A percentile compares a stretch with the other conserved stretches of the same genome.
Evolutionary conservation across 148 eudicot species (phyloP).

Genomic region (Cornus controversa): DNA sequence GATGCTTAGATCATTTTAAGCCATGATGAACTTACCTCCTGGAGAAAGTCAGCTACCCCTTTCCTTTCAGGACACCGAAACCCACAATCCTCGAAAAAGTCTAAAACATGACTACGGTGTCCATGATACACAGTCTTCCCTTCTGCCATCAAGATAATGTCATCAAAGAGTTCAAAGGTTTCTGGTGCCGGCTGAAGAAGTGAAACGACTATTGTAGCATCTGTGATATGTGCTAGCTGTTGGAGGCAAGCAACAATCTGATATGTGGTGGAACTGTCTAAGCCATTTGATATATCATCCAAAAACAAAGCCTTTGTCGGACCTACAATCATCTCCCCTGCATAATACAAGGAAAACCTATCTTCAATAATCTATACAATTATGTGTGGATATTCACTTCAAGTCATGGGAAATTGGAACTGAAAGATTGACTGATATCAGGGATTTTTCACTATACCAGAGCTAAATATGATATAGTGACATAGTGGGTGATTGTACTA

Average conservation of each 20-base stretch:
- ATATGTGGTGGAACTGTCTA: conserved; percentile 87
- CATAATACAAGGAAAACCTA: conserved; percentile 4
- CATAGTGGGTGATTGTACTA: neutral
- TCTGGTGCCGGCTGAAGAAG: conserved; percentile 97
- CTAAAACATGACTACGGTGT: conserved; percentile 43
- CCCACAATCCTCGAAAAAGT: conserved; percentile 66
- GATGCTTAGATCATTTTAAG: no score
- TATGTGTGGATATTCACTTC: neutral
- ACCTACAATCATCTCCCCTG: conserved; percentile 96
- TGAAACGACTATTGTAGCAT: conserved; percentile 63
- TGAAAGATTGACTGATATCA: neutral
- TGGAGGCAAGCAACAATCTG: conserved; percentile 69
- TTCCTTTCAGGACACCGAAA: conserved; percentile 79
- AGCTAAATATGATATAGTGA: neutral
- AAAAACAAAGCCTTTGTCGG: conserved; percentile 70
- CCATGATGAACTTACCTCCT: conserved; percentile 51
- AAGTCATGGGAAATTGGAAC: neutral
- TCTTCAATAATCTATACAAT: neutral
- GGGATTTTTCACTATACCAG: neutral
- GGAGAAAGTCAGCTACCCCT: conserved; percentile 86
- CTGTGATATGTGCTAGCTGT: conserved; percentile 66
- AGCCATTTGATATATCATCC: conserved; percentile 95
- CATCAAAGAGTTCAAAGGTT: conserved; percentile 79
- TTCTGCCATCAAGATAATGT: conserved; percentile 78
- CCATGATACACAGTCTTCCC: conserved; percentile 86